A percentile compares a stretch with the other conserved stretches of the same genome.
Conservation (phyloP, 805 yeast species). For the Wickerhamiella sergipiensis region DNA sequence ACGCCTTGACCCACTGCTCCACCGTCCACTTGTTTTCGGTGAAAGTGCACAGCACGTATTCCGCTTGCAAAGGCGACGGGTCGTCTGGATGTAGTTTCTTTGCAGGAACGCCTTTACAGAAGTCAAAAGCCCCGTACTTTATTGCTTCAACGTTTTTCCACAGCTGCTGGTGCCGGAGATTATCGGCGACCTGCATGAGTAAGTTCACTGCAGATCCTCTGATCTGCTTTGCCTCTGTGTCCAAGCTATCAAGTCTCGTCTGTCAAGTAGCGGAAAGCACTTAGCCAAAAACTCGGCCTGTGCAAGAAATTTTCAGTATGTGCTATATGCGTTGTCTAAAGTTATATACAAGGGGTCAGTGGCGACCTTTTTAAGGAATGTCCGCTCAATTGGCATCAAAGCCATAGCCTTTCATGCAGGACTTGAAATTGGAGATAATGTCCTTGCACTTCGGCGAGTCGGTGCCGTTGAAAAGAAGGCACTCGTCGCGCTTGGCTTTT, state of each 20-base stretch:
- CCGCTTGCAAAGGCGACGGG: slow-evolving; percentile 12
- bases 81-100: slow-evolving; percentile 26
- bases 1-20: slow-evolving; percentile 23
- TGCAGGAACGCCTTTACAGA: slow-evolving; percentile 23
- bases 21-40: slow-evolving; percentile 24
- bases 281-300: too few species aligned
- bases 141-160: slow-evolving; percentile 22
- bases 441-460: slow-evolving; percentile 72
- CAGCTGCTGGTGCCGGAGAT: slow-evolving; percentile 26
- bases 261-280: too few species aligned
- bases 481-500: slow-evolving; percentile 72
- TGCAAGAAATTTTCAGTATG: too few species aligned
- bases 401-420: slow-evolving; percentile 87
- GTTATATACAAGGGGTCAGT: too few species aligned
- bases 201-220: not conserved
- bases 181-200: slow-evolving; percentile 14
- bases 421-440: slow-evolving; percentile 58
- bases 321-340: too few species aligned
- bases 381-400: slow-evolving; percentile 33
- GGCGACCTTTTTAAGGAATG: too few species aligned
- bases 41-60: slow-evolving; percentile 12
- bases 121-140: slow-evolving; percentile 9
- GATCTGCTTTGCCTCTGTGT: too few species aligned
- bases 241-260: too few species aligned
- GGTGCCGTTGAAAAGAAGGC: slow-evolving; percentile 68